phyloP scores from a whole-genome alignment of 495 filamentous ascomycete genomes.

The Tuber brumale region DNA sequence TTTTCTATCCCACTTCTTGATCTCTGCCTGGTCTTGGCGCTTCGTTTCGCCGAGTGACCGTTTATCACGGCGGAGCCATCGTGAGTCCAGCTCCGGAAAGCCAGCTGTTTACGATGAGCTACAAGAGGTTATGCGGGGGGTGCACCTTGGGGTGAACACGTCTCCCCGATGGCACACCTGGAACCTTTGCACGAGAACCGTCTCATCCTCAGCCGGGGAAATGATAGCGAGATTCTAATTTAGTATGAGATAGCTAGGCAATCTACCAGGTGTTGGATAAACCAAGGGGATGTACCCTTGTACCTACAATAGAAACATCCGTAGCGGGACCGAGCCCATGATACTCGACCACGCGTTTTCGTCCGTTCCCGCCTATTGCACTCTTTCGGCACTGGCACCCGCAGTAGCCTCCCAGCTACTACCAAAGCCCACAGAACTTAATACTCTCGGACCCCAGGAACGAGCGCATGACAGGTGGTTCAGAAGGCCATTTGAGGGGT shows the following conservation, averaged over 20 bases:
- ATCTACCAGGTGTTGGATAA: neutral
- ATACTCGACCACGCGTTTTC: neutral
- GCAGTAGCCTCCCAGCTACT: conserved; percentile 45
- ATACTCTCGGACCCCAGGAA: conserved; percentile 19
- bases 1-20: too few species aligned
- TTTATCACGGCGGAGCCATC: too few species aligned
- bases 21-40: too few species aligned
- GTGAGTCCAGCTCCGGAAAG: too few species aligned
- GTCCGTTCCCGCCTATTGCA: neutral
- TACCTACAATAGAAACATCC: neutral
- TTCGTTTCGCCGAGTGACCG: too few species aligned
- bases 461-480: conserved; percentile 52
- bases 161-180: neutral
- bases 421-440: conserved; percentile 42
- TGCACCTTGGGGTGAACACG: too few species aligned
- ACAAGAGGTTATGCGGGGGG: too few species aligned
- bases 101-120: too few species aligned
- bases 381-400: conserved; percentile 21
- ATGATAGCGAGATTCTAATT: conserved; percentile 7
- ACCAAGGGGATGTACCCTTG: conserved; percentile 41
- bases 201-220: conserved; percentile 15
- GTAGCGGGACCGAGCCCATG: neutral
- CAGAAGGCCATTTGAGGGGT: conserved; percentile 53
- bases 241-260: conserved; percentile 20
- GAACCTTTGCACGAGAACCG: conserved; percentile 15